Evolutionary conservation across 192 early-diverging fungal species (phyloP).

Genomic region (Backusella liffmaniae): DNA sequence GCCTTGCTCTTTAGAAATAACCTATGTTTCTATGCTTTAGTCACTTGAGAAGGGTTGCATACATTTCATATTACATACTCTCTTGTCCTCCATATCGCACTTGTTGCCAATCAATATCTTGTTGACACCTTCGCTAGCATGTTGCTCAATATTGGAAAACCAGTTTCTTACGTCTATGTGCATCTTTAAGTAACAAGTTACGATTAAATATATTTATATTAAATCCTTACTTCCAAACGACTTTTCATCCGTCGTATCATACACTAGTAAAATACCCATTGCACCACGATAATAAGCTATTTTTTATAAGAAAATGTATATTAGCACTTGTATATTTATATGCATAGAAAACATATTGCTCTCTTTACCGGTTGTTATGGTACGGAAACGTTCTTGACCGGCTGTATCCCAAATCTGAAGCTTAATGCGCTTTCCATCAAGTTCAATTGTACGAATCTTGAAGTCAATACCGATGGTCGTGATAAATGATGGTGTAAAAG

Average conservation of each 20-base stretch:
- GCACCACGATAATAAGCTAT: slow-evolving; percentile 98
- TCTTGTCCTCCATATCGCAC: slow-evolving; percentile 96
- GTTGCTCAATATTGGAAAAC: slow-evolving; percentile 99
- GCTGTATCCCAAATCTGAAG: slow-evolving; percentile 99
- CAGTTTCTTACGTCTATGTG: slow-evolving; percentile 93
- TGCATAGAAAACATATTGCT: background rate
- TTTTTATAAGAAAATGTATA: background rate
- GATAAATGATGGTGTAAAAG: slow-evolving; percentile 99
- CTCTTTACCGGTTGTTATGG: slow-evolving; percentile 88
- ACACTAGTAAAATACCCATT: slow-evolving; percentile 97
- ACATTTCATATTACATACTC: slow-evolving; percentile 47
- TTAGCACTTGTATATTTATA: background rate
- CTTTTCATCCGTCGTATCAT: slow-evolving; percentile 98
- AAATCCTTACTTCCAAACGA: slow-evolving; percentile 87
- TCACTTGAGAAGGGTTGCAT: background rate
- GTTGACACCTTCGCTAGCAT: slow-evolving; percentile 98
- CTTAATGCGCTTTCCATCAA: slow-evolving; percentile 99
- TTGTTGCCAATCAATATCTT: slow-evolving; percentile 99
- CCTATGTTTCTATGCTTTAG: slow-evolving; percentile 45
- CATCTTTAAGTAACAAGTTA: background rate
- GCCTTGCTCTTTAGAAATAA: slow-evolving; percentile 93
- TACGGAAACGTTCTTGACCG: slow-evolving; percentile 98
- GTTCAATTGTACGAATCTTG: slow-evolving; percentile 97
- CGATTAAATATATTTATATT: background rate
- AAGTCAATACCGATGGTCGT: slow-evolving; percentile 99